phyloP scores from a whole-genome alignment of 345 rosid genomes.

The Mercurialis annua region DNA sequence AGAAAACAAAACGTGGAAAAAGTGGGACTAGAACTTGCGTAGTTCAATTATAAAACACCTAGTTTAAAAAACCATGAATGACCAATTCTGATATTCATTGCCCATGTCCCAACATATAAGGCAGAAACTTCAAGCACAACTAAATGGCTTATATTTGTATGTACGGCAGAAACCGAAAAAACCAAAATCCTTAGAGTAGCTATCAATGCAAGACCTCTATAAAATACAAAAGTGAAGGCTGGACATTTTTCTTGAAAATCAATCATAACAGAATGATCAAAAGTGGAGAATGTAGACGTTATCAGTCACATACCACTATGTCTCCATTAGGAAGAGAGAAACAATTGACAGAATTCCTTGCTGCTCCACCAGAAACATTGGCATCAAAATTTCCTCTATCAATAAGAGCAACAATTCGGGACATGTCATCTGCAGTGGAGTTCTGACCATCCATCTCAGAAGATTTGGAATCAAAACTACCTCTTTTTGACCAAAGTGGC shows the following conservation, averaged over 20 bases:
- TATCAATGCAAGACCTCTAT: not conserved
- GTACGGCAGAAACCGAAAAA: conserved; percentile 7
- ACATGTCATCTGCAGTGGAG: conserved; percentile 20
- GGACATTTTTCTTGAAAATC: conserved; percentile 1
- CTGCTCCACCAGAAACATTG: conserved; percentile 76
- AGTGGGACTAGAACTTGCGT: not conserved
- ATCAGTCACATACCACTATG: conserved; percentile 72
- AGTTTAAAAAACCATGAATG: not conserved
- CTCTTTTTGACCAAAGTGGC: conserved; percentile 79
- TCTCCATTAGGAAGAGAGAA: conserved; percentile 88
- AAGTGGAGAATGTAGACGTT: conserved; percentile 23
- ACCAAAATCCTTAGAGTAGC: conserved; percentile 1
- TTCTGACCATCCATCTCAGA: conserved; percentile 34
- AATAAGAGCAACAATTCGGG: conserved; percentile 54
- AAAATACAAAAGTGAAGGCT: not conserved
- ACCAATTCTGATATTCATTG: not conserved
- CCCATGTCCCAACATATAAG: conserved; percentile 5
- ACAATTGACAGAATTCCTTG: conserved; percentile 71
- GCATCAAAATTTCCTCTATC: conserved; percentile 84
- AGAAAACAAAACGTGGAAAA: not conserved
- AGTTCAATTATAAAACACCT: conserved; percentile 2
- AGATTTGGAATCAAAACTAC: conserved; percentile 33
- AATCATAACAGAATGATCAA: conserved; percentile 2
- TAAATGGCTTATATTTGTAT: not conserved
- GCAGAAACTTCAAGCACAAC: not conserved